A percentile compares a stretch with the other conserved stretches of the same genome.
phyloP scores from a whole-genome alignment of 441 rosid species.

The Adansonia rubrostipa region DNA sequence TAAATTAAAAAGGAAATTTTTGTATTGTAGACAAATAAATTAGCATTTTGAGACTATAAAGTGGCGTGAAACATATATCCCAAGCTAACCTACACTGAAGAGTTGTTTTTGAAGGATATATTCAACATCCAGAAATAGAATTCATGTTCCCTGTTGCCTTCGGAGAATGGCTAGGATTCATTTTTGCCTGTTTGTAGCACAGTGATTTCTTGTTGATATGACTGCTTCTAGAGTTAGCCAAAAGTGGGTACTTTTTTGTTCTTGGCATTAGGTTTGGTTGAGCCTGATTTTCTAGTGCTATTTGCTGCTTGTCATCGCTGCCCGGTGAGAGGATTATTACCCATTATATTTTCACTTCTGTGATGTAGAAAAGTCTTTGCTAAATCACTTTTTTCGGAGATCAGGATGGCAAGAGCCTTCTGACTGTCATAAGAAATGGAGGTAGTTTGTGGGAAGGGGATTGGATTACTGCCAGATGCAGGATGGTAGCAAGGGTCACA shows the following conservation, averaged over 20 bases:
- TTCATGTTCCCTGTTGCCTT: background rate
- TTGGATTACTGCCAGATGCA: constrained; percentile 5
- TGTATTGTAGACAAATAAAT: background rate
- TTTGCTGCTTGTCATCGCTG: constrained; percentile 20
- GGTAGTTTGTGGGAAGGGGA: background rate
- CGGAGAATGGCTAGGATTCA: background rate
- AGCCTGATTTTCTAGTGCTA: background rate
- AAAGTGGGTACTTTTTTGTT: background rate
- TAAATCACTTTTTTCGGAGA: constrained; percentile 23
- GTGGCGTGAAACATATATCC: background rate
- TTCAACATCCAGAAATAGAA: background rate
- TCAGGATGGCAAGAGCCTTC: background rate
- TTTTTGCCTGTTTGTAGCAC: background rate
- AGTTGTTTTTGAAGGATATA: background rate
- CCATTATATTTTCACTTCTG: background rate
- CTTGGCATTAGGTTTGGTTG: background rate
- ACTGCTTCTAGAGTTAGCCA: background rate
- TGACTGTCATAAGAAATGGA: background rate
- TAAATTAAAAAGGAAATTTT: background rate
- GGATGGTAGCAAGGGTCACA: constrained; percentile 12
- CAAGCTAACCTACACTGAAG: background rate
- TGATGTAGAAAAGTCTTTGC: constrained; percentile 21
- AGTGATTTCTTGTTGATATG: background rate
- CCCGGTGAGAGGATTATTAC: constrained; percentile 20
- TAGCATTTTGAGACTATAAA: constrained; percentile 16